These are phyloP conservation scores for Plectranthus barbatus DNA, from an alignment of 257 asterid genomes.

Conservation along the genomic window DNA sequence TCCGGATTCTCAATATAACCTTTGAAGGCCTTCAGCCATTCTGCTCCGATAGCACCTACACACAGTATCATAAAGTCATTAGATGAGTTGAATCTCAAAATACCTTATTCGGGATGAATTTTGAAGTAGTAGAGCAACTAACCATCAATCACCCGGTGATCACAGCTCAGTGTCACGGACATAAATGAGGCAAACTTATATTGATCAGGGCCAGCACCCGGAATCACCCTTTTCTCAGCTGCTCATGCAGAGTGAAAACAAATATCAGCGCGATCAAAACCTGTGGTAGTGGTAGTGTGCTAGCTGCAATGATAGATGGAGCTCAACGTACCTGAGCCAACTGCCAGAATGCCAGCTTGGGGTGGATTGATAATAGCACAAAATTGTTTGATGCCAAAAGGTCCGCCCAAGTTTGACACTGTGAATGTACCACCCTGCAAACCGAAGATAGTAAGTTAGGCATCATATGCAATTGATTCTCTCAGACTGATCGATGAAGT, in stretches of 20 bases:
- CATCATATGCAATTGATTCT: neutral
- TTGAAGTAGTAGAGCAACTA: slow-evolving; percentile 12
- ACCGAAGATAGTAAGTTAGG: neutral
- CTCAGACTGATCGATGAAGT: neutral
- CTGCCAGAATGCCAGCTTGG: slow-evolving; percentile 90
- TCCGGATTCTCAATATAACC: slow-evolving; percentile 95
- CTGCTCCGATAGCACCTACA: slow-evolving; percentile 95
- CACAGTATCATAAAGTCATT: slow-evolving; percentile 11
- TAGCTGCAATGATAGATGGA: neutral
- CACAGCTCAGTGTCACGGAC: slow-evolving; percentile 91
- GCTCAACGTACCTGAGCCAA: slow-evolving; percentile 67
- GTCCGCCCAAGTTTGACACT: slow-evolving; percentile 89
- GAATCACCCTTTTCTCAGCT: slow-evolving; percentile 91
- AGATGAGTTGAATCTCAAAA: neutral
- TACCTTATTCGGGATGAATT: neutral
- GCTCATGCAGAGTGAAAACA: slow-evolving; percentile 19
- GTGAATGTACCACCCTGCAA: slow-evolving; percentile 96
- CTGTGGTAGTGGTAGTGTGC: no score
- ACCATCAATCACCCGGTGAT: slow-evolving; percentile 98
- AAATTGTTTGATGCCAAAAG: slow-evolving; percentile 93
- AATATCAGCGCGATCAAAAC: slow-evolving; percentile 1
- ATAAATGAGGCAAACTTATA: slow-evolving; percentile 56
- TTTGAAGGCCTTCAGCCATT: slow-evolving; percentile 96
- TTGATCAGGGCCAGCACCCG: slow-evolving; percentile 64
- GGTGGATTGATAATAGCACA: slow-evolving; percentile 98